Evolutionary conservation across 352 stramenopile genomes (phyloP), one percentile per base, ranked within the genome.

Genomic region (Phytopythium mirpurense): DNA sequence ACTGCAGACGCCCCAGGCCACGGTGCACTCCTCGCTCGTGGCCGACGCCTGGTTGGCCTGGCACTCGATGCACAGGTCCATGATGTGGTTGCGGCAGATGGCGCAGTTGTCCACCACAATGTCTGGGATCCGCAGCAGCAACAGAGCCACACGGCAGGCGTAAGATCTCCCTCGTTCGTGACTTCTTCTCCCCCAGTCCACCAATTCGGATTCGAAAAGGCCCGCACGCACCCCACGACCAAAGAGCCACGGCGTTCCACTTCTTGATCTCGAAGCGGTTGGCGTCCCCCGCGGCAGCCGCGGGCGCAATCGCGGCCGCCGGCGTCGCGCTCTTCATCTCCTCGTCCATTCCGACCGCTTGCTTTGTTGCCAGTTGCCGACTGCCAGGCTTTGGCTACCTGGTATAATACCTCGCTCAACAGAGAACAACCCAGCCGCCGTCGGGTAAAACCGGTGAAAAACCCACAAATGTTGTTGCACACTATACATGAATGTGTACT

Each of bases 251-350:
- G 14, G 95, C 92, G 74, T 98, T 98, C 96, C 96, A 98, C 74
- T 99, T 99, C 71, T 99, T 99, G 67, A 99, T 99, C 85, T 99
- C 96, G 63, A 99, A 99, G 57, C 96, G 86, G 69, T 92, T 92
- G 61, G 89, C 79, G 40, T 91, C 76, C 31, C 51, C 62, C 31
- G 57, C 27, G 2, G 49, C 46, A 14, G 63, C 42, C 29, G 57
- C 56, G 16, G 61, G 56, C 24, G 65, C 63, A 6, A 64, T 44
- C 11, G 41, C 59, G 24, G 65, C 65, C 15, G 67, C 54, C 10
- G 41, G 29, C 42, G 31, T 29, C 36, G 64, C 68, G 51, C 59
- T 70, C 65, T 88, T 88, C 73, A 82, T 84, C 50, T 89, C 76
- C 62, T 91, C 78, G 47, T 91, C 76, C 80, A 88, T 88, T 35